A percentile compares a stretch with the other conserved stretches of the same genome.
Conservation (phyloP, 2,329 filamentous ascomycete species). For the Huntiella bhutanensis region DNA sequence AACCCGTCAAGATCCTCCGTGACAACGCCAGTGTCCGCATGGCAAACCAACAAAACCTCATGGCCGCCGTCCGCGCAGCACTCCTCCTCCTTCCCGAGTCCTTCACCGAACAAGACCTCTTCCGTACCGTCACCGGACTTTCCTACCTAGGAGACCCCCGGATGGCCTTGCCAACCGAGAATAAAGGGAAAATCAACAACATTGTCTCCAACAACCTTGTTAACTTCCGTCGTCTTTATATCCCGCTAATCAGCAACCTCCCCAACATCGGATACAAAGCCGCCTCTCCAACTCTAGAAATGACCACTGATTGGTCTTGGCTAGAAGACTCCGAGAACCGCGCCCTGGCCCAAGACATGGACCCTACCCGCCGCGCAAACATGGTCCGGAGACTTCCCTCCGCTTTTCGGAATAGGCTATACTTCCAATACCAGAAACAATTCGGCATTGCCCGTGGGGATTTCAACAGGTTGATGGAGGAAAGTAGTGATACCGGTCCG, state of each 20-base stretch:
- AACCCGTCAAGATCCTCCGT: slow-evolving; percentile 91
- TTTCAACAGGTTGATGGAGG: slow-evolving; percentile 68
- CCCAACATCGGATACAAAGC: slow-evolving; percentile 73
- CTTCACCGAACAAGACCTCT: slow-evolving; percentile 77
- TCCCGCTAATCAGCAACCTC: slow-evolving; percentile 70
- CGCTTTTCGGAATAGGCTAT: slow-evolving; percentile 71
- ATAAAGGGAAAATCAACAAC: slow-evolving; percentile 80
- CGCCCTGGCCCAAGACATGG: slow-evolving; percentile 72
- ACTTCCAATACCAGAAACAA: slow-evolving; percentile 87
- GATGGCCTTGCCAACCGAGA: slow-evolving; percentile 78
- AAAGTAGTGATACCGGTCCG: slow-evolving; percentile 51
- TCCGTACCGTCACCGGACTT: slow-evolving; percentile 76
- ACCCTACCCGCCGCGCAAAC: slow-evolving; percentile 73
- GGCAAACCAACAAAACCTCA: slow-evolving; percentile 86
- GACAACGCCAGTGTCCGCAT: slow-evolving; percentile 84
- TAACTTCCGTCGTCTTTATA: slow-evolving; percentile 82
- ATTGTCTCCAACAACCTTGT: slow-evolving; percentile 83
- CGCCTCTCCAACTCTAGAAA: slow-evolving; percentile 39
- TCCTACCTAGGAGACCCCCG: slow-evolving; percentile 94
- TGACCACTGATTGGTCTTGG: slow-evolving; percentile 27
- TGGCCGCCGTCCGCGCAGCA: slow-evolving; percentile 78
- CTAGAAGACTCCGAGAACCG: slow-evolving; percentile 37
- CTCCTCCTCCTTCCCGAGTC: slow-evolving; percentile 64
- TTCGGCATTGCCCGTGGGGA: slow-evolving; percentile 69
- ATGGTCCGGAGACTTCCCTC: slow-evolving; percentile 87